phyloP scores from a whole-genome alignment of 768 basidiomycete genomes.

The Gloeostereum incarnatum region DNA sequence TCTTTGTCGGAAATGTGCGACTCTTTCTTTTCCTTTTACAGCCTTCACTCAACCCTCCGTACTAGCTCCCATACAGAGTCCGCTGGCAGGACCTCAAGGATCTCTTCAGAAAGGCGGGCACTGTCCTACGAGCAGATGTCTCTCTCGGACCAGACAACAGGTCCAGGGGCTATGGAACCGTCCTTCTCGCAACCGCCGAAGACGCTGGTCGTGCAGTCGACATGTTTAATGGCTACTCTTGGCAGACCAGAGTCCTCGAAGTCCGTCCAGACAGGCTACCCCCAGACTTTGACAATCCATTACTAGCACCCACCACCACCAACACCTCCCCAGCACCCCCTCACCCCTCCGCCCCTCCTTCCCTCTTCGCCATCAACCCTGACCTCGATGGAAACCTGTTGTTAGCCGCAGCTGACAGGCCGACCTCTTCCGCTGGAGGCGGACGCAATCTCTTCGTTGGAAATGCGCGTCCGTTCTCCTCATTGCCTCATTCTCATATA shows the following conservation, averaged over 20 bases:
- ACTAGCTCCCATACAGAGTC: slow-evolving; percentile 88
- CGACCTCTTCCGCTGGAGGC: slow-evolving; percentile 10
- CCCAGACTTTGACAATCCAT: slow-evolving; percentile 43
- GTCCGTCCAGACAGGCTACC: slow-evolving; percentile 83
- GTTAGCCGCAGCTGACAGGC: slow-evolving; percentile 10
- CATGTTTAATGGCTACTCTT: slow-evolving; percentile 94
- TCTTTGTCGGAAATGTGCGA: slow-evolving; percentile 92
- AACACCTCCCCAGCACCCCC: slow-evolving; percentile 8
- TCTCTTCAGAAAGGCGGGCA: slow-evolving; percentile 92
- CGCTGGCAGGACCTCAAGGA: slow-evolving; percentile 99
- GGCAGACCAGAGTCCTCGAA: slow-evolving; percentile 90
- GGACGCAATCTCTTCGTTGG: slow-evolving; percentile 76
- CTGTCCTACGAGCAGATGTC: slow-evolving; percentile 72
- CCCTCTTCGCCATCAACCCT: slow-evolving; percentile 7
- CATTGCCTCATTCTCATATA: slow-evolving; percentile 2
- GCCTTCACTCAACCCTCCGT: slow-evolving; percentile 4
- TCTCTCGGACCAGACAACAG: slow-evolving; percentile 83
- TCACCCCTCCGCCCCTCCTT: slow-evolving; percentile 2
- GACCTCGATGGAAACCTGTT: slow-evolving; percentile 16
- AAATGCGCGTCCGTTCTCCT: slow-evolving; percentile 43
- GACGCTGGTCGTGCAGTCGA: slow-evolving; percentile 93
- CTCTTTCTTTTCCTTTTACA: slow-evolving; percentile 4
- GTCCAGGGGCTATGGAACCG: slow-evolving; percentile 90
- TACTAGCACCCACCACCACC: slow-evolving; percentile 7
- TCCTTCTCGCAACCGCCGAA: slow-evolving; percentile 88